Evolutionary conservation across 2,329 filamentous ascomycete genomes (phyloP).

Genomic region (Cladosporium austrohemisphaericum): DNA sequence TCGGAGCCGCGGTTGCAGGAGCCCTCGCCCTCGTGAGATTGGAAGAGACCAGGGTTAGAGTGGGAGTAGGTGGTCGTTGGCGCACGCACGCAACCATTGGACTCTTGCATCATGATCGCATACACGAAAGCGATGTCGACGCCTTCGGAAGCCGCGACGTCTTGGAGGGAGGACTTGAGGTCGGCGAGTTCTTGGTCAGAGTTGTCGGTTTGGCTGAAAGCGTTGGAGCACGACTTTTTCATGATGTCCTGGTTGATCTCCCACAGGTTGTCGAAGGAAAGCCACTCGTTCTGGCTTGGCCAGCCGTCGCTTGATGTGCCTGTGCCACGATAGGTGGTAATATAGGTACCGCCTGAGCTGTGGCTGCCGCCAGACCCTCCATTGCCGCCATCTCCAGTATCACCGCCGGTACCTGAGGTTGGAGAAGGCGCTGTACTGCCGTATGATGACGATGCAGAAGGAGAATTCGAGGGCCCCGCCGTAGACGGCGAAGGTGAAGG

Average conservation of each 20-base stretch:
- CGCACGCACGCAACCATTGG: constrained; percentile 45
- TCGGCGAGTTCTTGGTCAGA: constrained; percentile 36
- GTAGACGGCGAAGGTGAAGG: constrained; percentile 3
- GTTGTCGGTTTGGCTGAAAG: constrained; percentile 36
- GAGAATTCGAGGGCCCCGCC: background rate
- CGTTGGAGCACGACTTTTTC: constrained; percentile 37
- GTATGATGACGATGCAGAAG: constrained; percentile 6
- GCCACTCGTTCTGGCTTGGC: constrained; percentile 25
- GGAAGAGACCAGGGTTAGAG: constrained; percentile 48
- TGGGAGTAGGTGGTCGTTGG: constrained; percentile 41
- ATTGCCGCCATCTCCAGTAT: too few relatives aligned
- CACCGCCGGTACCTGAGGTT: constrained; percentile 7
- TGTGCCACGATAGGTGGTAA: constrained; percentile 20
- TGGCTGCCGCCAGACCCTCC: constrained; percentile 6
- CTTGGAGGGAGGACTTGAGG: constrained; percentile 38
- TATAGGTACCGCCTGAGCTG: constrained; percentile 1
- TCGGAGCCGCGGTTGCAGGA: constrained; percentile 34
- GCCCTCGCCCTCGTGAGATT: constrained; percentile 40
- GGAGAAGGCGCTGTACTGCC: constrained; percentile 2
- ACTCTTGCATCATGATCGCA: constrained; percentile 46
- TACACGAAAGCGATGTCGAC: constrained; percentile 43
- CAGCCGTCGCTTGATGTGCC: constrained; percentile 24
- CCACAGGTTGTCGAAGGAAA: constrained; percentile 31
- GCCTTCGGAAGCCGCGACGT: constrained; percentile 30
- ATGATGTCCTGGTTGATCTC: constrained; percentile 35